Conservation (phyloP, 2,329 filamentous ascomycete species). For the Pseudocercospora musae region DNA sequence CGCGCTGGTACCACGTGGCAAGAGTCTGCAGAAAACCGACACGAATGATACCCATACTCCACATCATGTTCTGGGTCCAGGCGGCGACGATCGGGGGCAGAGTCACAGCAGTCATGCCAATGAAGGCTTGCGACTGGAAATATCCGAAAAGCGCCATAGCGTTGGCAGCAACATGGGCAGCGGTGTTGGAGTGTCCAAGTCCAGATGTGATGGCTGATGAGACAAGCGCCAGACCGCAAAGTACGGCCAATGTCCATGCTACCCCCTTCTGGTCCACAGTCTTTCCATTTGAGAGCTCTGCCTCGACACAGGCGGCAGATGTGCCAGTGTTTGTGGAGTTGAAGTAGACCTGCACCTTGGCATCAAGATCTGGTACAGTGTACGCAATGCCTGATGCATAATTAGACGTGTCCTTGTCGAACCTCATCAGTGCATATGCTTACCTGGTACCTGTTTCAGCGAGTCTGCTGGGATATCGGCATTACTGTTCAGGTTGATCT, state of each 20-base stretch:
- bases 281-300: conserved; percentile 83
- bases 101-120: conserved; percentile 76
- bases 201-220: conserved; percentile 87
- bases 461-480: conserved; percentile 57
- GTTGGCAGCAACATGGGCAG: conserved; percentile 89
- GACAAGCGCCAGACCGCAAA: conserved; percentile 77
- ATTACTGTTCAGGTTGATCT: conserved; percentile 73
- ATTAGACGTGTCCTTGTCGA: not conserved
- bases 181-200: conserved; percentile 87
- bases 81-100: conserved; percentile 84
- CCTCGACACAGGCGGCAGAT: conserved; percentile 81
- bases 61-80: conserved; percentile 97
- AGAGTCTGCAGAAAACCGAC: conserved; percentile 83
- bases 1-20: conserved; percentile 92
- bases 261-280: conserved; percentile 86
- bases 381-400: conserved; percentile 66
- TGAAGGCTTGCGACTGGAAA: conserved; percentile 90
- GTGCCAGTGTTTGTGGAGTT: conserved; percentile 63
- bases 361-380: conserved; percentile 85
- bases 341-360: conserved; percentile 76
- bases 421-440: not conserved
- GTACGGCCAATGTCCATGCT: conserved; percentile 84
- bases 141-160: conserved; percentile 91
- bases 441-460: conserved; percentile 65
- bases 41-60: conserved; percentile 94